Evolutionary conservation across 306 rosid species (phyloP).

Genomic region (Cicer chorassanicum): DNA sequence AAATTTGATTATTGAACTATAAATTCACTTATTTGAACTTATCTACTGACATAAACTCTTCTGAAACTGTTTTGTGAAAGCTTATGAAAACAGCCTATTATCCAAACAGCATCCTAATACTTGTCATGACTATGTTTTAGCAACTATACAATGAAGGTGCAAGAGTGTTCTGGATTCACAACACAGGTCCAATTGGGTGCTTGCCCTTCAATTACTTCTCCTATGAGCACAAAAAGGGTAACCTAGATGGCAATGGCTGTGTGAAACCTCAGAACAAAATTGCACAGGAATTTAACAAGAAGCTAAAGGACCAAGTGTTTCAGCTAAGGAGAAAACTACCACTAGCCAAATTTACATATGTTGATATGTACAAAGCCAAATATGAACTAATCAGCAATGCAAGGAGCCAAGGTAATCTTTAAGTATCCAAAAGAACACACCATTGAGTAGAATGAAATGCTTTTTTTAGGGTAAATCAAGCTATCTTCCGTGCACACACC

Average conservation of each 20-base stretch:
- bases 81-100: too few species aligned
- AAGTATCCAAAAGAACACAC: slow-evolving; percentile 8
- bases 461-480: too few species aligned
- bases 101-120: neutral
- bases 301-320: slow-evolving; percentile 58
- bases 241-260: slow-evolving; percentile 68
- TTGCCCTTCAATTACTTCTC: slow-evolving; percentile 62
- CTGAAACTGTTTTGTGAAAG: too few species aligned
- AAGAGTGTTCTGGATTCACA: slow-evolving; percentile 78
- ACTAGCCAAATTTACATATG: slow-evolving; percentile 64
- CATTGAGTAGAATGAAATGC: neutral
- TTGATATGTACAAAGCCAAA: slow-evolving; percentile 71
- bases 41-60: too few species aligned
- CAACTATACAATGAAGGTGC: slow-evolving; percentile 75
- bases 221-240: slow-evolving; percentile 53
- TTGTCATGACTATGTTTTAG: slow-evolving; percentile 52
- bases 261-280: slow-evolving; percentile 63
- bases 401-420: slow-evolving; percentile 55
- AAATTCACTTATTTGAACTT: too few species aligned
- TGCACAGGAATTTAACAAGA: slow-evolving; percentile 74
- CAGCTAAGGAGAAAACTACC: slow-evolving; percentile 54
- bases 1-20: slow-evolving; percentile 3
- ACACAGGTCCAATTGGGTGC: slow-evolving; percentile 84
- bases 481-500: too few species aligned
- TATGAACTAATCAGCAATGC: slow-evolving; percentile 63